Evolutionary conservation across 768 basidiomycete genomes (phyloP).

Genomic region (Suillus luteus): DNA sequence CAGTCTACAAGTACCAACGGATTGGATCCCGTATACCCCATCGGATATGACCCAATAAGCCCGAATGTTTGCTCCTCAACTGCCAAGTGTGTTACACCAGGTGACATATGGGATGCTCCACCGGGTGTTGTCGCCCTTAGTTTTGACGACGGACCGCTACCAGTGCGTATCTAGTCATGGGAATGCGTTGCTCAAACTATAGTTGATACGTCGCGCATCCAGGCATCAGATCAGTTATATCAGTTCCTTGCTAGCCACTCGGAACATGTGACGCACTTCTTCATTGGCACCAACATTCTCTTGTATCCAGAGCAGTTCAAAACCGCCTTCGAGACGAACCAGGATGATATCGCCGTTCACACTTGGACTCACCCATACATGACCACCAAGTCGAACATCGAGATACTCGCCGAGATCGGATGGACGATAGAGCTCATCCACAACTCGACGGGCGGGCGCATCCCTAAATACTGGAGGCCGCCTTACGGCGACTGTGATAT

Average conservation of each 20-base stretch:
- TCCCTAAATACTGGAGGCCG: slow-evolving; percentile 85
- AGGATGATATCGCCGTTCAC: slow-evolving; percentile 45
- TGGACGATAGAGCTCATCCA: slow-evolving; percentile 81
- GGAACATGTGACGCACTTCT: slow-evolving; percentile 80
- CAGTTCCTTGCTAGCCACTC: slow-evolving; percentile 68
- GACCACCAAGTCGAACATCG: slow-evolving; percentile 71
- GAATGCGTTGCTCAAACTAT: slow-evolving; percentile 12
- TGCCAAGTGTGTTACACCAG: slow-evolving; percentile 60
- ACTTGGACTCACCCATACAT: slow-evolving; percentile 78
- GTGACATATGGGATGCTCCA: slow-evolving; percentile 80
- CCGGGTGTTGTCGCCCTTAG: slow-evolving; percentile 61
- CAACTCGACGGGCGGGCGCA: slow-evolving; percentile 75
- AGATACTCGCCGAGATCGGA: slow-evolving; percentile 71
- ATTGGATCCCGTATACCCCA: slow-evolving; percentile 40
- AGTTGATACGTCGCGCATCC: not conserved
- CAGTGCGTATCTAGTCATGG: slow-evolving; percentile 32
- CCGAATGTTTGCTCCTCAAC: slow-evolving; percentile 74
- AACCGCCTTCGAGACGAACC: slow-evolving; percentile 43
- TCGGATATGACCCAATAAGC: slow-evolving; percentile 42
- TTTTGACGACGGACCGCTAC: slow-evolving; percentile 82
- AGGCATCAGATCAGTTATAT: slow-evolving; percentile 54
- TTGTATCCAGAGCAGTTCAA: slow-evolving; percentile 56
- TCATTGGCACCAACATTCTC: slow-evolving; percentile 83
- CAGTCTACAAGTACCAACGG: slow-evolving; percentile 40
- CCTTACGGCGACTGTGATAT: slow-evolving; percentile 85